These are phyloP conservation scores for Biscogniauxia sp. DNA, from an alignment of 2,329 filamentous ascomycete genomes.

Conservation along the genomic window DNA sequence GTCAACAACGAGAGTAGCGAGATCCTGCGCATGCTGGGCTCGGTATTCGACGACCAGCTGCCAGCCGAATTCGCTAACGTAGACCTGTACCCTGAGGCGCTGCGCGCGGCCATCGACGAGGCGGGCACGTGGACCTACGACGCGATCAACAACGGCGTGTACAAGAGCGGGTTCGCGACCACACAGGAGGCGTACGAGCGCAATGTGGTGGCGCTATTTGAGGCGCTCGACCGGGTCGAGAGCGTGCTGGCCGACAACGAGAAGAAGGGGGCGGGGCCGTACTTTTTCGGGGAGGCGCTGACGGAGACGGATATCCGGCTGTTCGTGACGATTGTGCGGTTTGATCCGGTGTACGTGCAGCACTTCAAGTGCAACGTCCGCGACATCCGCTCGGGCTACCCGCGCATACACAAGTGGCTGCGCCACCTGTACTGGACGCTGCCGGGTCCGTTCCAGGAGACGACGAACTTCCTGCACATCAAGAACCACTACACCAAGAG, in stretches of 20 bases:
- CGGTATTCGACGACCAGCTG: constrained; percentile 73
- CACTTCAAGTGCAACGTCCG: constrained; percentile 86
- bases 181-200: constrained; percentile 79
- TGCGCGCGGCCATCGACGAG: constrained; percentile 70
- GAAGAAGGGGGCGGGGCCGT: constrained; percentile 50
- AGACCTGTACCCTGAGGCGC: constrained; percentile 63
- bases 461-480: constrained; percentile 93
- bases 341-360: constrained; percentile 72
- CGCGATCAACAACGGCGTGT: constrained; percentile 68
- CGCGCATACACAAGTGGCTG: constrained; percentile 77
- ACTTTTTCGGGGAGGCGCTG: constrained; percentile 70
- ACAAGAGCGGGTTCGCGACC: constrained; percentile 80
- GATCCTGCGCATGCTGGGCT: constrained; percentile 87
- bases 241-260: constrained; percentile 52
- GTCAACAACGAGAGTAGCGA: constrained; percentile 92
- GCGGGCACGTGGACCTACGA: constrained; percentile 80
- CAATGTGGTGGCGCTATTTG: constrained; percentile 69
- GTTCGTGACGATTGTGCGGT: constrained; percentile 33
- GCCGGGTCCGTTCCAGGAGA: constrained; percentile 68
- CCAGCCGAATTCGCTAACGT: constrained; percentile 57
- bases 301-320: constrained; percentile 83
- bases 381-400: constrained; percentile 83
- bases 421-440: constrained; percentile 81
- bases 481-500: constrained; percentile 70
- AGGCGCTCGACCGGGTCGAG: constrained; percentile 74